Evolutionary conservation across 208 protist species (phyloP).

Genomic region (Leishmania lainsoni): DNA sequence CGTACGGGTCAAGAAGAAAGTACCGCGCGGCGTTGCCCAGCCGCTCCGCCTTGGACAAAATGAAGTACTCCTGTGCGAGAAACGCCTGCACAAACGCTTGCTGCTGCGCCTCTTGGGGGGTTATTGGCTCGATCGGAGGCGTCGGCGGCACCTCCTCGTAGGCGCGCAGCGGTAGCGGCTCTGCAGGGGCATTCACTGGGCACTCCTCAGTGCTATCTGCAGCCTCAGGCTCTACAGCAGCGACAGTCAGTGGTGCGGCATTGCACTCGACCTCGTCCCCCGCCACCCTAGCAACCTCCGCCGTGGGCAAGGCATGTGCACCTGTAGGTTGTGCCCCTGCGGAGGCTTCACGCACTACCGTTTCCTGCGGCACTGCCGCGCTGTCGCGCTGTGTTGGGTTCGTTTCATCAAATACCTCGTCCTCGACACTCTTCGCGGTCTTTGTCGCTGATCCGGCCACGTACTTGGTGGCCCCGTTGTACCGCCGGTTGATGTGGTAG

Average conservation of each 20-base stretch:
- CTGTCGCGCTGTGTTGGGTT: not conserved
- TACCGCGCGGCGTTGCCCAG: constrained; percentile 62
- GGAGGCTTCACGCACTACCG: not conserved
- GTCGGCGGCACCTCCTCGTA: constrained; percentile 24
- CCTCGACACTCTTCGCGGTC: not conserved
- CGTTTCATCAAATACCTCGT: not conserved
- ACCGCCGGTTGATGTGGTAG: constrained; percentile 79
- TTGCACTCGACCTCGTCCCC: not conserved
- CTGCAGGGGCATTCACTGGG: not conserved
- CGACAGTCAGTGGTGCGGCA: not conserved
- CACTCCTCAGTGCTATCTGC: not conserved
- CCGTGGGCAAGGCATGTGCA: not conserved
- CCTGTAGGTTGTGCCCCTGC: not conserved
- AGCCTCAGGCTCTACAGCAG: not conserved
- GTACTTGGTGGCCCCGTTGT: constrained; percentile 75
- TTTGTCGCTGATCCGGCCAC: constrained; percentile 17
- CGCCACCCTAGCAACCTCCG: not conserved
- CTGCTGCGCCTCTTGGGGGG: constrained; percentile 29
- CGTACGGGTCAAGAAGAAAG: constrained; percentile 54
- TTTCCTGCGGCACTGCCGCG: not conserved
- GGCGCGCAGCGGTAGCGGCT: constrained; percentile 16
- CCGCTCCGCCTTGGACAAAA: constrained; percentile 73
- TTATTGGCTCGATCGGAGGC: constrained; percentile 22
- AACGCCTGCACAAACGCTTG: constrained; percentile 42
- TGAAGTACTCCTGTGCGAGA: constrained; percentile 34